Evolutionary conservation across 1,284 basidiomycete genomes (phyloP), one percentile per base, ranked within the genome.

Genomic region (Marasmius sp.): DNA sequence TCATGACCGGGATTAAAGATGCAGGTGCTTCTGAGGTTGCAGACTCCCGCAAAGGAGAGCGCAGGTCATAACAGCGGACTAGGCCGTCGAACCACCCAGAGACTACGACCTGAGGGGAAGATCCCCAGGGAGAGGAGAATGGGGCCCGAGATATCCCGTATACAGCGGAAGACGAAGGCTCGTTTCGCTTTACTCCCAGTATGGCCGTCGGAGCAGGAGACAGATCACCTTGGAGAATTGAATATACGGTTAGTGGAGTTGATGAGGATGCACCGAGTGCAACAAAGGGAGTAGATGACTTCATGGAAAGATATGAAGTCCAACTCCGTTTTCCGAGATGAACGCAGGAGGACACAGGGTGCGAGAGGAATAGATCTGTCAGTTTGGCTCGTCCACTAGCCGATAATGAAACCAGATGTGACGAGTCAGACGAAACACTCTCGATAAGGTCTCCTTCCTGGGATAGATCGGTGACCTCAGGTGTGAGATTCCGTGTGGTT

Each of bases 61-160:
- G 89, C 34, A 92, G 79, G 71, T 93, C 91, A 72, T 92, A 85
- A 54, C 90, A 81, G 49, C 82, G 81, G 36, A 91, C 86, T 55
- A 79, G 71, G 7, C 91, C 88, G 68, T 93, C 89, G 72, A 85
- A 92, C 91, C 91, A 93, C 1, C 91, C 91, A 2, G 88, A 87
- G 43, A 91, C 79, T n/a, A 93, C 61, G 22, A 91, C 81, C 68
- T 89, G 80, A n/a, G 88, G 84, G 6, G 89, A 88, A 1, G 82
- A 73, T 10, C 89, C 88, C 79, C 87, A 87, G 1, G 85, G 83
- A 18, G 85, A 85, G 36, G 80, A 79, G 1, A 79, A 77, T 0
- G 88, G 86, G 12, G 83, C 81, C n/a, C 75, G 77, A 6, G 83
- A 76, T 68, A 92, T 84, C 50, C 83, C 87, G 73, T 91, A 92